These are phyloP conservation scores for Paracorniculantispora psalliotae DNA, from an alignment of 2,329 filamentous ascomycete species.

Conservation along the genomic window DNA sequence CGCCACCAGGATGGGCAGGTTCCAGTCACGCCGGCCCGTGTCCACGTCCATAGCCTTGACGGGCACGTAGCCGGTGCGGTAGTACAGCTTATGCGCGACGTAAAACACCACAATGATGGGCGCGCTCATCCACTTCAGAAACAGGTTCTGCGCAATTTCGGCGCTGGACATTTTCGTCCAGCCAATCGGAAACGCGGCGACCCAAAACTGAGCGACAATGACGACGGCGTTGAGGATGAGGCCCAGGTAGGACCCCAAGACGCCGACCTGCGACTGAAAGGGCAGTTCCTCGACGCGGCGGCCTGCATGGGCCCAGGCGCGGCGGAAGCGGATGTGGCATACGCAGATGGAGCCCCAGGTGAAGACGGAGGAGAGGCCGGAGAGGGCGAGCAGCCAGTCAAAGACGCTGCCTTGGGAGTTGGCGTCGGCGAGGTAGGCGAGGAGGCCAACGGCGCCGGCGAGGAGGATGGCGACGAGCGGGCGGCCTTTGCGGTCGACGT, in stretches of 20 bases:
- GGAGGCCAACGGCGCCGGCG: constrained; percentile 62
- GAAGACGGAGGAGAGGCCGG: constrained; percentile 68
- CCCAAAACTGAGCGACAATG: constrained; percentile 82
- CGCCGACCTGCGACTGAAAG: constrained; percentile 73
- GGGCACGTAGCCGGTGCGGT: constrained; percentile 62
- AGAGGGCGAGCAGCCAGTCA: constrained; percentile 73
- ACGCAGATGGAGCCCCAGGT: constrained; percentile 83
- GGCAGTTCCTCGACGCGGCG: constrained; percentile 72
- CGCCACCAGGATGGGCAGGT: constrained; percentile 70
- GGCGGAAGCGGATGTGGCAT: constrained; percentile 87
- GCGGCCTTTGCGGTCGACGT: constrained; percentile 77
- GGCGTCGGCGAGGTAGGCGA: constrained; percentile 71
- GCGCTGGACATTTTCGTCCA: constrained; percentile 40
- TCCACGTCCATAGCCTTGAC: constrained; percentile 77
- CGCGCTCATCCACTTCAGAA: constrained; percentile 65
- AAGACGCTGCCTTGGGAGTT: constrained; percentile 59
- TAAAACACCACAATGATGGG: constrained; percentile 67
- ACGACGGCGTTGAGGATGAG: constrained; percentile 71
- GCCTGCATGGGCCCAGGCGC: constrained; percentile 66
- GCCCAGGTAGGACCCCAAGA: constrained; percentile 76
- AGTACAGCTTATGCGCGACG: constrained; percentile 69
- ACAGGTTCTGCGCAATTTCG: constrained; percentile 61
- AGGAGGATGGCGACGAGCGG: constrained; percentile 69
- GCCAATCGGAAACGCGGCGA: constrained; percentile 70
- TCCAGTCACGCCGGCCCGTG: constrained; percentile 80